Conservation (phyloP, 345 rosid species). For the Boechera retrofracta region DNA sequence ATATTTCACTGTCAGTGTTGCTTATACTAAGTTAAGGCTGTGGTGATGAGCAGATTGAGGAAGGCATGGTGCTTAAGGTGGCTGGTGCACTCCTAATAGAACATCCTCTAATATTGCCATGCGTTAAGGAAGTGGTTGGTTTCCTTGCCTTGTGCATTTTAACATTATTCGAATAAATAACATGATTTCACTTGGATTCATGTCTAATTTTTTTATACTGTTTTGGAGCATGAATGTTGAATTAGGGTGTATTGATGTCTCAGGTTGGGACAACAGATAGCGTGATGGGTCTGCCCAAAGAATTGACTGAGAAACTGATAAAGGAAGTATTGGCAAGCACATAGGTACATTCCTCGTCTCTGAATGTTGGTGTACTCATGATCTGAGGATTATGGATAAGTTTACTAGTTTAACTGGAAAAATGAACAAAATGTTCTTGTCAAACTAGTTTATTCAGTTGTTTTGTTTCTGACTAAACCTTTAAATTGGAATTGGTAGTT, state of each 20-base stretch:
- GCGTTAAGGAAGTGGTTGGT: slow-evolving; percentile 80
- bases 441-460: not conserved
- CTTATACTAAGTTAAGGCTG: slow-evolving; percentile 14
- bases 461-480: not conserved
- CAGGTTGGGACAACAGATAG: slow-evolving; percentile 94
- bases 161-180: not conserved
- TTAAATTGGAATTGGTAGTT: not conserved
- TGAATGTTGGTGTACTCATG: too few relatives aligned
- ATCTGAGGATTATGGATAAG: not conserved
- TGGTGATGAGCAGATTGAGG: slow-evolving; percentile 61
- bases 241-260: slow-evolving; percentile 4
- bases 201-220: not conserved
- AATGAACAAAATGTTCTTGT: not conserved
- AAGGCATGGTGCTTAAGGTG: slow-evolving; percentile 71
- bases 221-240: slow-evolving; percentile 21
- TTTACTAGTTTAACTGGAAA: not conserved
- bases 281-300: slow-evolving; percentile 92
- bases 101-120: slow-evolving; percentile 74
- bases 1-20: not conserved
- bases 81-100: slow-evolving; percentile 87
- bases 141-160: not conserved
- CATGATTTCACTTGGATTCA: not conserved
- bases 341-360: not conserved
- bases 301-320: slow-evolving; percentile 65
- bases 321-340: slow-evolving; percentile 54